Conservation (phyloP, 768 basidiomycete species). For the Fibroporia radiculosa region DNA sequence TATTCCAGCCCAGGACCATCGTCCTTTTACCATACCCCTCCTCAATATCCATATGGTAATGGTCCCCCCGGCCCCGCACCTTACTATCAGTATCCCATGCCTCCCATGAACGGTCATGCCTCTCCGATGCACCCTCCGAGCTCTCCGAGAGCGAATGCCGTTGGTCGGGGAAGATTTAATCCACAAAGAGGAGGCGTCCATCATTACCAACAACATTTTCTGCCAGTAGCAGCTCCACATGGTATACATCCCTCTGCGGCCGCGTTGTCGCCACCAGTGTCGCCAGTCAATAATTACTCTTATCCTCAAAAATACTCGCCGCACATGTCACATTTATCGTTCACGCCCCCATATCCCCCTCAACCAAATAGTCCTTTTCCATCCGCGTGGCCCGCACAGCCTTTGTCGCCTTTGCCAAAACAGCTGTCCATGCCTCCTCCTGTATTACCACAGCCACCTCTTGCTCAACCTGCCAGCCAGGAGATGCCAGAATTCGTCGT, state of each 20-base stretch:
- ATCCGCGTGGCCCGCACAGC: conserved; percentile 40
- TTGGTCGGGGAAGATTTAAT: conserved; percentile 28
- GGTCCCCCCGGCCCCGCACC: conserved; percentile 17
- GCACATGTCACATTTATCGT: conserved; percentile 21
- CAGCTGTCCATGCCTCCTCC: conserved; percentile 41
- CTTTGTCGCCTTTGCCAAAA: conserved; percentile 56
- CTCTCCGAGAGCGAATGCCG: conserved; percentile 28
- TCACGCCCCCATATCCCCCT: conserved; percentile 21
- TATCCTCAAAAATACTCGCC: conserved; percentile 26
- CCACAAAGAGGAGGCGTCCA: conserved; percentile 31
- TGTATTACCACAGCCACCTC: conserved; percentile 1
- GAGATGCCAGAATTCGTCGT: conserved; percentile 3
- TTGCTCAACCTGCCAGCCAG: not conserved
- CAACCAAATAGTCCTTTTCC: conserved; percentile 26
- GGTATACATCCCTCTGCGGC: conserved; percentile 19
- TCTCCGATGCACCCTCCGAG: conserved; percentile 28
- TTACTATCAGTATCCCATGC: conserved; percentile 26
- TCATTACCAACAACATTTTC: conserved; percentile 31
- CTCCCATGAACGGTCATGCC: conserved; percentile 33
- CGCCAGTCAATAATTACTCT: conserved; percentile 22
- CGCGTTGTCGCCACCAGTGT: conserved; percentile 19
- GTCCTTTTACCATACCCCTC: conserved; percentile 21
- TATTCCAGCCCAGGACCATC: conserved; percentile 28
- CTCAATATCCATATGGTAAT: conserved; percentile 16
- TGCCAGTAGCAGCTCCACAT: conserved; percentile 25